Conservation (phyloP, 2,329 filamentous ascomycete species). For the Pezicula carpinea region DNA sequence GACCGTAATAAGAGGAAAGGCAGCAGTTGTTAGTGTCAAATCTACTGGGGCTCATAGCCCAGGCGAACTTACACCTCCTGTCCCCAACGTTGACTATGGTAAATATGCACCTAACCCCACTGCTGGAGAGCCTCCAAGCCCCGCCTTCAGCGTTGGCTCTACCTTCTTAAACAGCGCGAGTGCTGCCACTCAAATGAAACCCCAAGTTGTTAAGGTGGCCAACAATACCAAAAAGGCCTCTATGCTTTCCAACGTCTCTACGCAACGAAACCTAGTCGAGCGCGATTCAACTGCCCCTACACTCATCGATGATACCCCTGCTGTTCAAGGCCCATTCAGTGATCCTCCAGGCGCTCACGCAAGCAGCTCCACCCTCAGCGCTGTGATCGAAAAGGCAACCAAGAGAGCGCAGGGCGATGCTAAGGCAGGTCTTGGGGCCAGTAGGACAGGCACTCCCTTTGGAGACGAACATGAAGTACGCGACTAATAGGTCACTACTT, state of each 20-base stretch:
- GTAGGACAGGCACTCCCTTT: conserved; percentile 45
- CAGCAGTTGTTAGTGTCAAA: conserved; percentile 90
- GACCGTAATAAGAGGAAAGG: conserved; percentile 81
- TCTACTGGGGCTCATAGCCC: conserved; percentile 54
- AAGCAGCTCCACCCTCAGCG: conserved; percentile 45
- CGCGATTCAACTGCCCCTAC: conserved; percentile 43
- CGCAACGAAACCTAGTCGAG: conserved; percentile 14
- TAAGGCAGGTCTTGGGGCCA: conserved; percentile 24
- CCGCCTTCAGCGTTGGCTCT: conserved; percentile 61
- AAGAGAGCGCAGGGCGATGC: conserved; percentile 24
- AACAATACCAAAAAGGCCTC: conserved; percentile 41
- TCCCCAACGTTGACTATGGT: conserved; percentile 65
- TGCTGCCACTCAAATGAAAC: conserved; percentile 50
- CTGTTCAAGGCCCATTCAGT: conserved; percentile 52
- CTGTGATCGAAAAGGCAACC: conserved; percentile 50
- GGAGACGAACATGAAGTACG: conserved; percentile 54
- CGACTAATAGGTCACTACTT: conserved; percentile 28
- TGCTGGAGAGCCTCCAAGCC: conserved; percentile 43
- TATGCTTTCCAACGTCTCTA: conserved; percentile 6
- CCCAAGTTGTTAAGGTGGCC: conserved; percentile 56
- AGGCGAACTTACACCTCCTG: conserved; percentile 58
- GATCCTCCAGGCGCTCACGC: conserved; percentile 43
- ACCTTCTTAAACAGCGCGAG: conserved; percentile 64
- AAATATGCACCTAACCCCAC: conserved; percentile 46
- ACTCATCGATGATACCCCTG: conserved; percentile 45